A percentile compares a stretch with the other conserved stretches of the same genome.
phyloP scores from a whole-genome alignment of 768 basidiomycete genomes.

The Vararia minispora region DNA sequence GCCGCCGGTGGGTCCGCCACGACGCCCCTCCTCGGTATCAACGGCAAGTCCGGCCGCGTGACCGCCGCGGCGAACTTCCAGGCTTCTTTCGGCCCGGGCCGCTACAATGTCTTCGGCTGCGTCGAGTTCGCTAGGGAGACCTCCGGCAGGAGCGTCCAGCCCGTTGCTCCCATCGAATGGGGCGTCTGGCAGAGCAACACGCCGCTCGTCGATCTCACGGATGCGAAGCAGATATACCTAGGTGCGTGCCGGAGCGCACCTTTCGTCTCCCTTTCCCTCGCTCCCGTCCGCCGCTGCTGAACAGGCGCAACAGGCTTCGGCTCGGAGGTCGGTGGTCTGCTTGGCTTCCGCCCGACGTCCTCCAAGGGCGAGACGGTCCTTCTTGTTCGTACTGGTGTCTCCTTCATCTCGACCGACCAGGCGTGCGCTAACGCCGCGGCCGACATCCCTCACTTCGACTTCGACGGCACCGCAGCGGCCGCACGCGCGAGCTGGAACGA shows the following conservation, averaged over 20 bases:
- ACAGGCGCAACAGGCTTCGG: conserved; percentile 27
- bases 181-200: conserved; percentile 43
- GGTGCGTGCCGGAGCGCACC: conserved; percentile 27
- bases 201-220: conserved; percentile 33
- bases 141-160: conserved; percentile 14
- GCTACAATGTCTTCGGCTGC: conserved; percentile 48
- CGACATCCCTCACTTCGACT: conserved; percentile 49
- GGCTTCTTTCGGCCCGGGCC: conserved; percentile 48
- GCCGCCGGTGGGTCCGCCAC: too few species aligned
- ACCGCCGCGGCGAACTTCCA: conserved; percentile 32
- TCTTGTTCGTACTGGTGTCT: conserved; percentile 52
- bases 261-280: not conserved
- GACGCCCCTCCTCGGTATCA: too few species aligned
- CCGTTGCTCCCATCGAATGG: conserved; percentile 33
- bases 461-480: conserved; percentile 33
- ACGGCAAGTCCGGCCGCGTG: conserved; percentile 31
- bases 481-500: conserved; percentile 46
- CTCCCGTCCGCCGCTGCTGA: not conserved
- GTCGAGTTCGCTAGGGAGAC: conserved; percentile 49
- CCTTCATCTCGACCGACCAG: conserved; percentile 47
- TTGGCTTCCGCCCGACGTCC: not conserved
- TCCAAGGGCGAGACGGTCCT: conserved; percentile 27
- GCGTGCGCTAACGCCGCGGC: conserved; percentile 50
- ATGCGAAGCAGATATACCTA: conserved; percentile 36
- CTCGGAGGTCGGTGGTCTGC: conserved; percentile 31